phyloP scores from a whole-genome alignment of 139 green algal genomes.

The Chlorella vulgaris region DNA sequence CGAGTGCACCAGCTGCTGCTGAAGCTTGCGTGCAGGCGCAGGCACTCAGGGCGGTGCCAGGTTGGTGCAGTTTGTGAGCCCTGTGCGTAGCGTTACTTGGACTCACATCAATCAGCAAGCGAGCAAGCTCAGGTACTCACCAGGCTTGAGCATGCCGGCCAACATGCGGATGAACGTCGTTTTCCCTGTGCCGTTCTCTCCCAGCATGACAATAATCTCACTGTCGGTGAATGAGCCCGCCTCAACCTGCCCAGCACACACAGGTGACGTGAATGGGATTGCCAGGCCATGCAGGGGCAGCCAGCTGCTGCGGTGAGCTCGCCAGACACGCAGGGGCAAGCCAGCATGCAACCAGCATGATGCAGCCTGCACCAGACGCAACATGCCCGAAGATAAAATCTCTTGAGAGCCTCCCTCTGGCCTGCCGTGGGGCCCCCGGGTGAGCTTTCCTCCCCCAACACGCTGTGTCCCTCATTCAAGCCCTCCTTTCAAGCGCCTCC shows the following conservation, averaged over 20 bases:
- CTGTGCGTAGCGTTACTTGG: background rate
- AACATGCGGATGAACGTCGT: constrained; percentile 99
- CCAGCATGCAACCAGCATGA: too few relatives aligned
- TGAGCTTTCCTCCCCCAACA: too few relatives aligned
- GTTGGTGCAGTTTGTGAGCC: background rate
- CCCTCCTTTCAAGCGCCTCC: too few relatives aligned
- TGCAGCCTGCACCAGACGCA: too few relatives aligned
- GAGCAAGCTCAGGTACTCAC: constrained; percentile 19
- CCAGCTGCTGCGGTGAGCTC: too few relatives aligned
- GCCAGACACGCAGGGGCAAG: too few relatives aligned
- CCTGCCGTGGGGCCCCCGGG: too few relatives aligned
- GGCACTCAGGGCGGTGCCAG: background rate
- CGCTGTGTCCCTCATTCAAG: too few relatives aligned
- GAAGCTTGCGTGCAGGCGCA: too few relatives aligned
- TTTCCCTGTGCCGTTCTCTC: constrained; percentile 99
- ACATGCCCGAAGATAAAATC: too few relatives aligned
- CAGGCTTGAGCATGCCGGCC: constrained; percentile 80
- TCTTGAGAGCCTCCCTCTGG: too few relatives aligned
- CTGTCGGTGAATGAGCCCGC: constrained; percentile 92
- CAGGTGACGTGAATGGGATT: background rate
- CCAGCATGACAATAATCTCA: constrained; percentile 98
- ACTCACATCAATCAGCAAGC: background rate
- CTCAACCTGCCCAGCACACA: constrained; percentile 69
- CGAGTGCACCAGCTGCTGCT: too few relatives aligned
- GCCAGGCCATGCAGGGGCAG: constrained; percentile 28